phyloP scores from a whole-genome alignment of 306 rosid species.

The Prunus mongolica region DNA sequence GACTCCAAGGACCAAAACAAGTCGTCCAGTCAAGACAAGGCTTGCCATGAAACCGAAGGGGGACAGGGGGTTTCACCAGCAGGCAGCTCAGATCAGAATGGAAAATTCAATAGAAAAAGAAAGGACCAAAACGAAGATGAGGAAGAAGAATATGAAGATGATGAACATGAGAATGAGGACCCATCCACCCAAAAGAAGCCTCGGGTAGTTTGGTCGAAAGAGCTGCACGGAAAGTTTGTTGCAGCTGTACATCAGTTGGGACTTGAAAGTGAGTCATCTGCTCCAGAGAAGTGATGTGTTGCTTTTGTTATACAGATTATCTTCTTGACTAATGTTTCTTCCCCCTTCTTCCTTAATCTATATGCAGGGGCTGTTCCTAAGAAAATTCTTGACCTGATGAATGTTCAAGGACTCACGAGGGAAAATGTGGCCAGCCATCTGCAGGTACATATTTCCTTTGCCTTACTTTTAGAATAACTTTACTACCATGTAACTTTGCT shows the following conservation, averaged over 20 bases:
- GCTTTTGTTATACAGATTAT: not conserved
- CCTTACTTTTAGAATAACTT: not conserved
- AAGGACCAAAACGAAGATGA: conserved; percentile 57
- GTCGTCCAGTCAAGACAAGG: conserved; percentile 25
- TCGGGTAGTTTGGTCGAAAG: conserved; percentile 67
- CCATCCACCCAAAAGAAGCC: conserved; percentile 55
- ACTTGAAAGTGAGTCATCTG: conserved; percentile 60
- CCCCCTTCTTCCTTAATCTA: conserved; percentile 1
- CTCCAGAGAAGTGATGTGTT: conserved; percentile 2
- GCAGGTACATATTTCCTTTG: conserved; percentile 50
- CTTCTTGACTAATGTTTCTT: conserved; percentile 14
- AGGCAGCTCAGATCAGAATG: conserved; percentile 30
- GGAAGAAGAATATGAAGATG: conserved; percentile 49
- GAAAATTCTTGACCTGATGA: conserved; percentile 82
- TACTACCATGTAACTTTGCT: not conserved
- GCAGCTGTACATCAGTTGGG: conserved; percentile 66
- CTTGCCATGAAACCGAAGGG: conserved; percentile 14
- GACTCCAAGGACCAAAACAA: conserved; percentile 44
- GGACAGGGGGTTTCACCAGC: conserved; percentile 30
- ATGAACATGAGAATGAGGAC: conserved; percentile 52
- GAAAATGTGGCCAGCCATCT: conserved; percentile 95
- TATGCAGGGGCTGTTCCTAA: conserved; percentile 79
- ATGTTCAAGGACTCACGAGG: conserved; percentile 81
- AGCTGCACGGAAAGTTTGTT: conserved; percentile 68
- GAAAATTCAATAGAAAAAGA: conserved; percentile 36